A percentile compares a stretch with the other conserved stretches of the same genome.
Evolutionary conservation across 331 rosid species (phyloP).

Genomic region (Pyracantha coccinea): DNA sequence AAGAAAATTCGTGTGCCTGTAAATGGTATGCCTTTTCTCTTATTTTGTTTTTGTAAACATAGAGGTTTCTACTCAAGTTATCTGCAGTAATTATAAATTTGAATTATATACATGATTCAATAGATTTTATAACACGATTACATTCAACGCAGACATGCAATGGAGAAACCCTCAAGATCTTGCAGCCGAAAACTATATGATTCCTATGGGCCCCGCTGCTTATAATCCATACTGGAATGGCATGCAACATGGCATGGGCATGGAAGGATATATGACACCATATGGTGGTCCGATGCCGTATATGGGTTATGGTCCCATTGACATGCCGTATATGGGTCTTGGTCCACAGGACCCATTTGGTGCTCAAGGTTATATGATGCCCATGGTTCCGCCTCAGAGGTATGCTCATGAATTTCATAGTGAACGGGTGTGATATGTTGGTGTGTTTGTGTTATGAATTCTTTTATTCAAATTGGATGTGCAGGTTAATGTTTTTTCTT

Average conservation of each 20-base stretch:
- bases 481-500: neutral
- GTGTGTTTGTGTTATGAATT: neutral
- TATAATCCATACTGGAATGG: conserved; percentile 93
- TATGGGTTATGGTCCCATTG: conserved; percentile 81
- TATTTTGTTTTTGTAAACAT: neutral
- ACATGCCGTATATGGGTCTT: conserved; percentile 72
- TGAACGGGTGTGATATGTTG: neutral
- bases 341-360: conserved; percentile 77
- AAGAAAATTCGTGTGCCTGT: conserved; percentile 70
- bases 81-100: neutral
- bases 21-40: conserved; percentile 44
- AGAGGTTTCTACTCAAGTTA: neutral
- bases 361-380: conserved; percentile 73
- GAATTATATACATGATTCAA: neutral
- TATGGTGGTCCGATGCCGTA: conserved; percentile 72
- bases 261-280: conserved; percentile 83
- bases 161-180: conserved; percentile 78
- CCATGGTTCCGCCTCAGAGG: conserved; percentile 82
- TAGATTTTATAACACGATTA: neutral
- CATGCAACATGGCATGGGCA: conserved; percentile 79
- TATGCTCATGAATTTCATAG: conserved; percentile 12
- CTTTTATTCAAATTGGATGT: neutral
- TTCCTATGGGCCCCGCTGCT: conserved; percentile 73
- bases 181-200: conserved; percentile 78
- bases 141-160: conserved; percentile 56